A percentile compares a stretch with the other conserved stretches of the same genome.
phyloP scores from a whole-genome alignment of 2,329 filamentous ascomycete genomes.

The Fusarium bactridioides region DNA sequence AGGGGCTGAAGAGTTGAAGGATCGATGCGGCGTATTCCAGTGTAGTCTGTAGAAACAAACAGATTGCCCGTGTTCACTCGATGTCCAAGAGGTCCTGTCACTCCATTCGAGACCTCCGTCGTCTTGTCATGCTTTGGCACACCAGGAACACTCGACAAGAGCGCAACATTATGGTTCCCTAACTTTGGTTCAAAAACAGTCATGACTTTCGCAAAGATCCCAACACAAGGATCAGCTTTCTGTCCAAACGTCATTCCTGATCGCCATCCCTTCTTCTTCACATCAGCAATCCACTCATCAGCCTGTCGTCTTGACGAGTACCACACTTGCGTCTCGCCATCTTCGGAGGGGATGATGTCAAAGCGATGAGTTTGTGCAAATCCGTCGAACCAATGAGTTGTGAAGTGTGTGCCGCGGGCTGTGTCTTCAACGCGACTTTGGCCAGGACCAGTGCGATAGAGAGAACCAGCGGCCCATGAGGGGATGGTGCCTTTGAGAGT shows the following conservation, averaged over 20 bases:
- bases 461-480: slow-evolving; percentile 71
- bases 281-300: slow-evolving; percentile 67
- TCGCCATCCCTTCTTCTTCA: slow-evolving; percentile 66
- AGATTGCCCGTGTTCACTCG: slow-evolving; percentile 55
- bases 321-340: slow-evolving; percentile 53
- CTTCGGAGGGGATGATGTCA: slow-evolving; percentile 62
- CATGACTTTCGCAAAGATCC: slow-evolving; percentile 76
- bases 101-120: neutral
- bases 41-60: slow-evolving; percentile 65
- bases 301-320: slow-evolving; percentile 78
- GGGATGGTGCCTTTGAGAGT: slow-evolving; percentile 73
- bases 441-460: slow-evolving; percentile 80
- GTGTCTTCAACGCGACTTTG: slow-evolving; percentile 67
- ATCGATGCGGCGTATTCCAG: slow-evolving; percentile 67
- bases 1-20: slow-evolving; percentile 77
- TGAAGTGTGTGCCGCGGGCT: slow-evolving; percentile 64
- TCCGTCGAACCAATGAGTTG: slow-evolving; percentile 84
- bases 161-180: slow-evolving; percentile 68
- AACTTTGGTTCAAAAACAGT: slow-evolving; percentile 58
- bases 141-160: slow-evolving; percentile 69
- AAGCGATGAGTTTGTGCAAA: slow-evolving; percentile 77
- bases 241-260: slow-evolving; percentile 72
- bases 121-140: slow-evolving; percentile 41
- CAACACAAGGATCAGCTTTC: slow-evolving; percentile 76
- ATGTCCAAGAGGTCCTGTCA: slow-evolving; percentile 43